Conservation (phyloP, 2,329 filamentous ascomycete genomes). For the Akanthomyces dipterigenus region DNA sequence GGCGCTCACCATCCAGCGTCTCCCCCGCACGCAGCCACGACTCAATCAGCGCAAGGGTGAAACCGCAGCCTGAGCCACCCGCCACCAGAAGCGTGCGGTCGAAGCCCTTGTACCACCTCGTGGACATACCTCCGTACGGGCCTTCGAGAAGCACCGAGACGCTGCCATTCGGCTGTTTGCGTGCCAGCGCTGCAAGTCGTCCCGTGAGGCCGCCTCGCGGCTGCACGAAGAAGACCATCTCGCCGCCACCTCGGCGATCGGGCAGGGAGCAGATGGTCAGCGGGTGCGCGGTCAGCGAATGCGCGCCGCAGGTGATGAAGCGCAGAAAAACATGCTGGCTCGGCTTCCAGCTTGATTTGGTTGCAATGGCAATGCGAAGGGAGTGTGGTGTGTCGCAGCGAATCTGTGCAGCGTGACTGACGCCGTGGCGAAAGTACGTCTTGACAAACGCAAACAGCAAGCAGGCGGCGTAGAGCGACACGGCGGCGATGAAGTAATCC, state of each 20-base stretch:
- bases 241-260: conserved; percentile 18
- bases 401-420: conserved; percentile 36
- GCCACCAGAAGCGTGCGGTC: conserved; percentile 42
- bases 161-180: conserved; percentile 26
- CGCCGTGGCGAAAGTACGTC: conserved; percentile 44
- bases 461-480: conserved; percentile 22
- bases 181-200: conserved; percentile 33
- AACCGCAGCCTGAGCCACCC: conserved; percentile 51
- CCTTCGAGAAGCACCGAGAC: conserved; percentile 49
- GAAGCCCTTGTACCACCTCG: conserved; percentile 28
- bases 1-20: background rate
- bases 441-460: conserved; percentile 41
- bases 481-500: conserved; percentile 56
- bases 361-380: conserved; percentile 36
- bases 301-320: conserved; percentile 38
- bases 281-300: conserved; percentile 42
- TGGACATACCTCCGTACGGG: conserved; percentile 48
- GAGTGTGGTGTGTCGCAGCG: conserved; percentile 28
- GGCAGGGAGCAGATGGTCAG: conserved; percentile 50
- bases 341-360: conserved; percentile 38
- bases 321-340: conserved; percentile 51
- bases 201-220: conserved; percentile 43
- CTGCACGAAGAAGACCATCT: conserved; percentile 48
- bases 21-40: conserved; percentile 17
- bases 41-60: conserved; percentile 42